These are phyloP conservation scores for Dendrobium huoshanense DNA, from an alignment of 106 monocot genomes.

Conservation along the genomic window DNA sequence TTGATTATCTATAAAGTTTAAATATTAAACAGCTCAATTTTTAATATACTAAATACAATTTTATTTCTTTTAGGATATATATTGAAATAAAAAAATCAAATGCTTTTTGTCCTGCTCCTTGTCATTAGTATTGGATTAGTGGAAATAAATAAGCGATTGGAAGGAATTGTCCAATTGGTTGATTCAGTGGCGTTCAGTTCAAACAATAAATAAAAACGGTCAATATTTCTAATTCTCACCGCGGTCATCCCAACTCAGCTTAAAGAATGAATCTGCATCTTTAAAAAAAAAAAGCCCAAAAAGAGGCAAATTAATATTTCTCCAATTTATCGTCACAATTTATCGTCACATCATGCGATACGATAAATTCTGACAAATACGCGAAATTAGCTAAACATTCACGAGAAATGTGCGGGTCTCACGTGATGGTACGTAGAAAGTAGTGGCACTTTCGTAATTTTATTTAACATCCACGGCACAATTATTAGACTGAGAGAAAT, in stretches of 20 bases:
- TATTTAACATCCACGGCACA: background rate
- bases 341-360: background rate
- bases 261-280: background rate
- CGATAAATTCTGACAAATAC: background rate
- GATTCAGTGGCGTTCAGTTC: background rate
- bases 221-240: background rate
- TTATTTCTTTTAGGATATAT: too few relatives aligned
- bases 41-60: background rate
- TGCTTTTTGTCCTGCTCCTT: background rate
- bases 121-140: background rate
- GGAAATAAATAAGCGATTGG: background rate
- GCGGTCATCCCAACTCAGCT: background rate
- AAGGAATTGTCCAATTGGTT: background rate
- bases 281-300: background rate
- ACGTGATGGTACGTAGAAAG: slow-evolving; percentile 3
- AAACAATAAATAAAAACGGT: background rate
- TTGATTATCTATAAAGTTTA: too few relatives aligned
- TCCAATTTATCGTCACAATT: background rate
- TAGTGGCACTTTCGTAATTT: slow-evolving; percentile 1
- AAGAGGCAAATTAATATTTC: background rate
- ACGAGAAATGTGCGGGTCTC: background rate
- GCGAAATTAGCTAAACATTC: background rate
- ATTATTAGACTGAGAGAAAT: background rate
- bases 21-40: background rate
- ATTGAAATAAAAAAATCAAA: too few relatives aligned